Evolutionary conservation across 1,139 yeast species (phyloP).

Genomic region (Saccharomyces hybrid): DNA sequence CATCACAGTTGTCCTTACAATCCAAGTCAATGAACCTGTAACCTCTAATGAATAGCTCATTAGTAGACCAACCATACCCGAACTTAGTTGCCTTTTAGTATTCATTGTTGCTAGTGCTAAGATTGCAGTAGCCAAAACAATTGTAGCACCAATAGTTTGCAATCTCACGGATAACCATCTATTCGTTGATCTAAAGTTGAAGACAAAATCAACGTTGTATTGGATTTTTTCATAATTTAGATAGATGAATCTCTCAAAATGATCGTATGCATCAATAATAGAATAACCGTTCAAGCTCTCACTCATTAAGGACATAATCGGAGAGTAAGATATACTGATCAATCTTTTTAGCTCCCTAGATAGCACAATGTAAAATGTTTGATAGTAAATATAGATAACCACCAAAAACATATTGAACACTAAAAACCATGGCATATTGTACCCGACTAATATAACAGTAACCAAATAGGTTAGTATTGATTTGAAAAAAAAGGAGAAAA

Average conservation of each 20-base stretch:
- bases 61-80: slow-evolving; percentile 68
- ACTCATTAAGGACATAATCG: slow-evolving; percentile 57
- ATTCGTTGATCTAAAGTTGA: slow-evolving; percentile 49
- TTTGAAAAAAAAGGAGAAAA: slow-evolving; percentile 40
- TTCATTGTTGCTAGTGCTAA: slow-evolving; percentile 48
- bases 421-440: slow-evolving; percentile 46
- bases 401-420: slow-evolving; percentile 38
- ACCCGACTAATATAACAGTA: slow-evolving; percentile 45
- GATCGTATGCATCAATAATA: slow-evolving; percentile 51
- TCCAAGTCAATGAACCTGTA: slow-evolving; percentile 50
- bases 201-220: slow-evolving; percentile 53
- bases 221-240: slow-evolving; percentile 55
- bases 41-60: slow-evolving; percentile 66
- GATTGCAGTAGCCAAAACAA: slow-evolving; percentile 53
- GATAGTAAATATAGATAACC: slow-evolving; percentile 45
- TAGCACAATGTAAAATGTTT: slow-evolving; percentile 44
- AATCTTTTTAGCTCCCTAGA: slow-evolving; percentile 53
- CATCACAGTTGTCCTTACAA: slow-evolving; percentile 62
- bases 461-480: slow-evolving; percentile 40
- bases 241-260: slow-evolving; percentile 45
- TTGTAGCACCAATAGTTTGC: slow-evolving; percentile 59
- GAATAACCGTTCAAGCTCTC: slow-evolving; percentile 56
- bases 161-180: slow-evolving; percentile 71
- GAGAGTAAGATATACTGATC: slow-evolving; percentile 46
- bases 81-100: slow-evolving; percentile 43